A percentile compares a stretch with the other conserved stretches of the same genome.
phyloP scores from a whole-genome alignment of 2,329 filamentous ascomycete genomes.

The Iodosphaeria phyllophila region DNA sequence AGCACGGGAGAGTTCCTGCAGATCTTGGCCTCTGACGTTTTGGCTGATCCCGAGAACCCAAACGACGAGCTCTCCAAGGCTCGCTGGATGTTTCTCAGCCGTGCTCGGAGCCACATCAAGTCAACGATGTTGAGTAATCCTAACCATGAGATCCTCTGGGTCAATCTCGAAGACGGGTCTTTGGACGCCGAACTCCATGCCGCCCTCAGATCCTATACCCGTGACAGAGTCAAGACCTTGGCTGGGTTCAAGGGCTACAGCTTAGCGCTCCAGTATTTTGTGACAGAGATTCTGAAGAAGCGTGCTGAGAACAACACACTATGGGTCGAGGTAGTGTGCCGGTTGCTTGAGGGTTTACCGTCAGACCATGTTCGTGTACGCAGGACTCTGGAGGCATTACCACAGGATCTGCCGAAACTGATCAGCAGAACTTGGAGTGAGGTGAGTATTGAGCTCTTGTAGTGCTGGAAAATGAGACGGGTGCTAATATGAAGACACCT shows the following conservation, averaged over 20 bases:
- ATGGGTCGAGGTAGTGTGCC: slow-evolving; percentile 23
- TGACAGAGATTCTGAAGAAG: slow-evolving; percentile 20
- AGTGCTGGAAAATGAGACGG: too few species aligned
- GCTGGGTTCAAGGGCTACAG: slow-evolving; percentile 19
- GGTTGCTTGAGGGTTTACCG: slow-evolving; percentile 20
- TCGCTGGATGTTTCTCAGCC: too few species aligned
- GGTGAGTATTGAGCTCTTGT: too few species aligned
- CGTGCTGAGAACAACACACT: slow-evolving; percentile 22
- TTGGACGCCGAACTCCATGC: slow-evolving; percentile 18
- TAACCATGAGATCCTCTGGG: slow-evolving; percentile 13
- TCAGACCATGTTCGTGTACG: slow-evolving; percentile 20
- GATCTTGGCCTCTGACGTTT: too few species aligned
- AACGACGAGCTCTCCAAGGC: too few species aligned
- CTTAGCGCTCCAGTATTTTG: slow-evolving; percentile 21
- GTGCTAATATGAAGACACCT: too few species aligned
- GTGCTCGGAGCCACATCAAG: too few species aligned
- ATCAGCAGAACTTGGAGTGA: slow-evolving; percentile 19
- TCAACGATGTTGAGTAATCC: too few species aligned
- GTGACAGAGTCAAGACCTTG: slow-evolving; percentile 16
- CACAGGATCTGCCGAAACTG: slow-evolving; percentile 18
- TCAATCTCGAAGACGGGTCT: slow-evolving; percentile 18
- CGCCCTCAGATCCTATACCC: slow-evolving; percentile 16
- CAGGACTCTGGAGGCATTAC: slow-evolving; percentile 18
- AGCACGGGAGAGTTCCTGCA: too few species aligned
- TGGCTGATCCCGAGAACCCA: too few species aligned